A percentile compares a stretch with the other conserved stretches of the same genome.
Evolutionary conservation across 2,329 filamentous ascomycete species (phyloP).

Genomic region (Neurospora crassa): DNA sequence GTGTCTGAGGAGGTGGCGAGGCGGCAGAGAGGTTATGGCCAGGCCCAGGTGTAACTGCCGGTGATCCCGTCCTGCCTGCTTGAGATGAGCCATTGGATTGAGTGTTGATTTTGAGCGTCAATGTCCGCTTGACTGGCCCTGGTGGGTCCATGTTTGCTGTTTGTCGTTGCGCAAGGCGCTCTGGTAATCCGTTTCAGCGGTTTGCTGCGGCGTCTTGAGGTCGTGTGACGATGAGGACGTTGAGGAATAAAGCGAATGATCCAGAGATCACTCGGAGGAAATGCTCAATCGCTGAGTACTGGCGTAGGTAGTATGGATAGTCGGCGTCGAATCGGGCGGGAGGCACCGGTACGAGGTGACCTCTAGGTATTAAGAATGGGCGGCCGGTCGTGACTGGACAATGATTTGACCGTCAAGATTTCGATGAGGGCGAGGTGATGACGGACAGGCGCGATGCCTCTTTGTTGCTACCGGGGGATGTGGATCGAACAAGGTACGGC

Average conservation of each 20-base stretch:
- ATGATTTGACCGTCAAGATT: not conserved
- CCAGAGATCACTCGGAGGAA: not conserved
- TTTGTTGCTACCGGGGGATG: not conserved
- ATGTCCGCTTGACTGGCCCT: not conserved
- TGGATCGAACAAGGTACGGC: not conserved
- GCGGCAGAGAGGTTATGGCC: conserved; percentile 6
- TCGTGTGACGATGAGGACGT: not conserved
- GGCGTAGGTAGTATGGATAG: not conserved
- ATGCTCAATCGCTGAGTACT: not conserved
- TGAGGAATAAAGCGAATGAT: not conserved
- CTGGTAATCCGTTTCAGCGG: not conserved
- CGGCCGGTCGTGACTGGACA: not conserved
- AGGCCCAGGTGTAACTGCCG: not conserved
- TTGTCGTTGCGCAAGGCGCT: not conserved
- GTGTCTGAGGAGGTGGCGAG: conserved; percentile 15
- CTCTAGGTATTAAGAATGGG: not conserved
- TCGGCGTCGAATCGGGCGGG: not conserved
- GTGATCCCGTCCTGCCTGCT: conserved; percentile 1
- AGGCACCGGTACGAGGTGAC: not conserved
- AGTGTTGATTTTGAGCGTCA: conserved; percentile 21
- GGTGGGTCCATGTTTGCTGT: not conserved
- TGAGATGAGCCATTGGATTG: conserved; percentile 13
- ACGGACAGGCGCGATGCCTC: not conserved
- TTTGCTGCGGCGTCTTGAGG: not conserved
- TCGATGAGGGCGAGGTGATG: not conserved